These are phyloP conservation scores for Vinca minor DNA, from an alignment of 257 asterid species.

Conservation along the genomic window DNA sequence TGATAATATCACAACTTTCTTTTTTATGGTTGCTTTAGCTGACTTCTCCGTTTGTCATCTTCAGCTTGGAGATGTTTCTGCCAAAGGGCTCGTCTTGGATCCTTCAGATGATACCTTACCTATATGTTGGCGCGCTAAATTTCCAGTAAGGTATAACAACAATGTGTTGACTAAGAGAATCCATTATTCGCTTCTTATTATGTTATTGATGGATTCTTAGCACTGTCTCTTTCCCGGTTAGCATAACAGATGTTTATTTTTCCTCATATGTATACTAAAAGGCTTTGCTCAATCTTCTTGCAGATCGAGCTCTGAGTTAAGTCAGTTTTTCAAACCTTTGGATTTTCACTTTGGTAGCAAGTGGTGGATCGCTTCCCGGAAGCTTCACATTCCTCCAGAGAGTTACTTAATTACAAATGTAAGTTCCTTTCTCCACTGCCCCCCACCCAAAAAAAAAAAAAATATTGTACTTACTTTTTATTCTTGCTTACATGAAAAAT, in stretches of 20 bases:
- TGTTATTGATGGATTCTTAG: background rate
- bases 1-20: conserved; percentile 11
- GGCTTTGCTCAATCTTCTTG: conserved; percentile 2
- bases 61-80: conserved; percentile 47
- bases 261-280: background rate
- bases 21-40: conserved; percentile 11
- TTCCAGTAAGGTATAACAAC: conserved; percentile 40
- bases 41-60: conserved; percentile 9
- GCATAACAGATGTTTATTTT: background rate
- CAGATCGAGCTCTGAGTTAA: conserved; percentile 47
- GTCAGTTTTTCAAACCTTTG: conserved; percentile 45
- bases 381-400: conserved; percentile 61
- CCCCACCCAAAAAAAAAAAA: background rate
- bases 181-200: background rate
- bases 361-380: conserved; percentile 55
- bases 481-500: background rate
- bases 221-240: background rate
- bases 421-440: conserved; percentile 17
- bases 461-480: background rate
- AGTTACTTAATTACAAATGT: conserved; percentile 58
- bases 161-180: background rate
- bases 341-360: conserved; percentile 56
- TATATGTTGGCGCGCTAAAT: conserved; percentile 56
- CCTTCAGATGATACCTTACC: conserved; percentile 53
- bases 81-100: conserved; percentile 45